Conservation (phyloP, 139 green algal genomes). For the Yamagishiella unicocca region DNA sequence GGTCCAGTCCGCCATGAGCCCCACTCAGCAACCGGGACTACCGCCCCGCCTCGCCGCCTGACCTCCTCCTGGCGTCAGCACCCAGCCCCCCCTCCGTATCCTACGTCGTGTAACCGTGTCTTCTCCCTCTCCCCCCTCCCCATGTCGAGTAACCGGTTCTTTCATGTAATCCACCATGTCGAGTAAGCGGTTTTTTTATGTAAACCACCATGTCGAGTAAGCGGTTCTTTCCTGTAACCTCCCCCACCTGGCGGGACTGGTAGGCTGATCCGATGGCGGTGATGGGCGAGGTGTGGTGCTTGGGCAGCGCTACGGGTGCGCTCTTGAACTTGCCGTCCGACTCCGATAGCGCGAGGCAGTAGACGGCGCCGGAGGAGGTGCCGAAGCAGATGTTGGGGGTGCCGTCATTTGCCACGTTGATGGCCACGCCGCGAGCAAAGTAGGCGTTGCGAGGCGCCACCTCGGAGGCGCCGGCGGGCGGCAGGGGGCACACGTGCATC, state of each 20-base stretch:
- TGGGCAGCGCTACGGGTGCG: neutral
- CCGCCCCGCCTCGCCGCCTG: too few species aligned
- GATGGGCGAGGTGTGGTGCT: slow-evolving; percentile 49
- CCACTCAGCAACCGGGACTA: too few species aligned
- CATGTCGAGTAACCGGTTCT: too few species aligned
- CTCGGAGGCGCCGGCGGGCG: neutral
- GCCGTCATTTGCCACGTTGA: slow-evolving; percentile 45
- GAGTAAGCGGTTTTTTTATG: too few species aligned
- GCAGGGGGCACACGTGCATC: slow-evolving; percentile 50
- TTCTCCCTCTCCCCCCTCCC: too few species aligned
- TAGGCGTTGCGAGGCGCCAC: neutral
- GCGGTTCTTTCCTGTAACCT: neutral
- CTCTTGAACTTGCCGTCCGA: slow-evolving; percentile 31
- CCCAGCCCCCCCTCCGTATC: too few species aligned
- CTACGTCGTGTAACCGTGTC: too few species aligned
- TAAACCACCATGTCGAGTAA: too few species aligned
- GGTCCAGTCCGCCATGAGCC: too few species aligned
- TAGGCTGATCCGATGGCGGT: slow-evolving; percentile 46
- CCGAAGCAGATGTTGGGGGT: slow-evolving; percentile 49
- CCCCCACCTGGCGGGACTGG: slow-evolving; percentile 49
- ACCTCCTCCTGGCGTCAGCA: neutral
- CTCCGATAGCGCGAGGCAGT: neutral
- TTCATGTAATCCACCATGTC: too few species aligned
- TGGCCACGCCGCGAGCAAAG: slow-evolving; percentile 31
- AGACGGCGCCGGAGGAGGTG: slow-evolving; percentile 39